A percentile compares a stretch with the other conserved stretches of the same genome.
Evolutionary conservation across 2,329 filamentous ascomycete genomes (phyloP).

Genomic region (Aquanectria penicillioides): DNA sequence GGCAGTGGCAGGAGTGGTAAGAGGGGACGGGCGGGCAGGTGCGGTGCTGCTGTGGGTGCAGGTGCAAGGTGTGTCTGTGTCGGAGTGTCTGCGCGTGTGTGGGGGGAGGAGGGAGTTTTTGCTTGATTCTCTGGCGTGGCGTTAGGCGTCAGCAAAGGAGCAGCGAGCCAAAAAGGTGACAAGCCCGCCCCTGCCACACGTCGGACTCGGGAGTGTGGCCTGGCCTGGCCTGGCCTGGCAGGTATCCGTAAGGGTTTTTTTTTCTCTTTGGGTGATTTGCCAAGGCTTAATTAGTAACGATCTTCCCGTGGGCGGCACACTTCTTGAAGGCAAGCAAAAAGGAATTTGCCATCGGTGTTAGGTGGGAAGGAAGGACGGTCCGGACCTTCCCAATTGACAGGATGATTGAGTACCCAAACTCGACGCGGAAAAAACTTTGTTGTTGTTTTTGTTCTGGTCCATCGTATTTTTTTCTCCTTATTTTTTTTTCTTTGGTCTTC

Average conservation of each 20-base stretch:
- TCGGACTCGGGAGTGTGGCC: neutral
- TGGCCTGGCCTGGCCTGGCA: neutral
- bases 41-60: conserved; percentile 17
- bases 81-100: conserved; percentile 11
- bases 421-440: conserved; percentile 10
- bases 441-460: neutral
- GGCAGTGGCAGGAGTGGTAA: conserved; percentile 6
- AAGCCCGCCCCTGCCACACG: conserved; percentile 12
- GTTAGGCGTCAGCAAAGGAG: conserved; percentile 23
- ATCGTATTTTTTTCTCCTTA: conserved; percentile 10
- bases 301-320: neutral
- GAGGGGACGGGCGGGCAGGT: neutral
- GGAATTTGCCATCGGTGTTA: too few species aligned
- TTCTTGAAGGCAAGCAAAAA: neutral
- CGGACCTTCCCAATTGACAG: neutral
- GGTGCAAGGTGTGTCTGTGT: conserved; percentile 26
- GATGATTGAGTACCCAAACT: neutral
- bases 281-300: neutral
- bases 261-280: neutral
- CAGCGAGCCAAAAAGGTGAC: conserved; percentile 13
- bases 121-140: conserved; percentile 30
- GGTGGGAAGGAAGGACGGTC: neutral
- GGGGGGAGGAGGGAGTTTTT: conserved; percentile 26
- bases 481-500: conserved; percentile 2
- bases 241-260: neutral